A percentile compares a stretch with the other conserved stretches of the same genome.
Evolutionary conservation across 257 asterid genomes (phyloP).

Genomic region (Schizonepeta tenuifolia): DNA sequence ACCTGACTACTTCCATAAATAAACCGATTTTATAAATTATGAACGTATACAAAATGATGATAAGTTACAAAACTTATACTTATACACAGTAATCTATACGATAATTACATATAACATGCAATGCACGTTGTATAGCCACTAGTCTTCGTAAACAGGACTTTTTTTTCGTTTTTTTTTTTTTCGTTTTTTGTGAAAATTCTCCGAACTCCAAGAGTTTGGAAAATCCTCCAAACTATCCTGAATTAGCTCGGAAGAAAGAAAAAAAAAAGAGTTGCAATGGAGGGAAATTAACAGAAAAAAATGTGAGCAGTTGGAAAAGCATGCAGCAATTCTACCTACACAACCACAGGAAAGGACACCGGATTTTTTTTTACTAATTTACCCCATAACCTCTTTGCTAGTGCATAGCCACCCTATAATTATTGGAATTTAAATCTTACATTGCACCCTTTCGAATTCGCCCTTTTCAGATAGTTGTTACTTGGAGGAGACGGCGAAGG

Average conservation of each 20-base stretch:
- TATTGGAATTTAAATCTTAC: conserved; percentile 56
- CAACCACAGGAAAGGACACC: conserved; percentile 22
- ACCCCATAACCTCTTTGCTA: not conserved
- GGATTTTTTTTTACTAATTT: conserved; percentile 26
- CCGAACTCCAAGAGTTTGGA: not conserved
- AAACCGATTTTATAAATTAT: not conserved
- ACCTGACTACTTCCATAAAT: too few relatives aligned
- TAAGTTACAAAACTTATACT: not conserved
- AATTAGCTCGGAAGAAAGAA: not conserved
- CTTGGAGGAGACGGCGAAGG: not conserved
- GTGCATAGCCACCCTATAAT: not conserved
- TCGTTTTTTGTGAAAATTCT: not conserved
- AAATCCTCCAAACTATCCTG: not conserved
- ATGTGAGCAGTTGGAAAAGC: conserved; percentile 5
- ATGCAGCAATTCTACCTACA: conserved; percentile 34
- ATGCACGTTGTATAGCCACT: not conserved
- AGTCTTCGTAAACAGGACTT: not conserved
- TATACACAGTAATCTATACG: not conserved
- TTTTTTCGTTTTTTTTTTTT: not conserved
- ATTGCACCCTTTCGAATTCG: conserved; percentile 78
- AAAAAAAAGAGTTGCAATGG: not conserved
- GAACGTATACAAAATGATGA: not conserved
- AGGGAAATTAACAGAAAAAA: not conserved
- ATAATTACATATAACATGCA: conserved; percentile 4
- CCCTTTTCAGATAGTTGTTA: conserved; percentile 46